These are phyloP conservation scores for Trichoderma koningiopsis DNA, from an alignment of 2,329 filamentous ascomycete species.

Conservation along the genomic window DNA sequence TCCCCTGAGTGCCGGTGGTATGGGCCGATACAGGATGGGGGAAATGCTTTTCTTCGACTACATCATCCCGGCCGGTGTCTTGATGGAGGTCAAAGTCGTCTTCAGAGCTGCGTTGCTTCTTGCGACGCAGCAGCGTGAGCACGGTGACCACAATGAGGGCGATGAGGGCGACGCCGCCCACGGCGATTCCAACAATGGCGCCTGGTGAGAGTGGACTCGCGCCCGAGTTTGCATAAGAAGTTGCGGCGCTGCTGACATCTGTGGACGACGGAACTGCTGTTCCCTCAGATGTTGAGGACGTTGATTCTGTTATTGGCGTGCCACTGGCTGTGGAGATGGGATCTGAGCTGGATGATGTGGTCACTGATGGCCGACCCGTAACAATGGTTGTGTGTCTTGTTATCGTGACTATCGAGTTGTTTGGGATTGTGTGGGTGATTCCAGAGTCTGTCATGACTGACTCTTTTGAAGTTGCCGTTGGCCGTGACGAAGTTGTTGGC, in stretches of 20 bases:
- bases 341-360: conserved; percentile 17
- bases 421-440: conserved; percentile 42
- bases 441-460: conserved; percentile 42
- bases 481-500: neutral
- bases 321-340: conserved; percentile 18
- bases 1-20: conserved; percentile 33
- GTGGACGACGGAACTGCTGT: conserved; percentile 25
- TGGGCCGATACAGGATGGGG: conserved; percentile 34
- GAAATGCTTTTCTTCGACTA: conserved; percentile 35
- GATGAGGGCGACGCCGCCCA: conserved; percentile 36
- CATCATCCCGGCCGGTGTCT: conserved; percentile 28
- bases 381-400: conserved; percentile 41
- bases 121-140: conserved; percentile 31
- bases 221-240: conserved; percentile 2
- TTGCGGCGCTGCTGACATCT: conserved; percentile 15
- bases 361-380: conserved; percentile 31
- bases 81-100: conserved; percentile 15
- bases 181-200: conserved; percentile 39
- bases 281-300: conserved; percentile 21
- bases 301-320: conserved; percentile 1
- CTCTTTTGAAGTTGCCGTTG: neutral
- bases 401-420: conserved; percentile 39
- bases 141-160: conserved; percentile 33
- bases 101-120: conserved; percentile 25
- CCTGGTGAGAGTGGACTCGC: conserved; percentile 34